Conservation (phyloP, 176 grass and related monocot species). For the Oryza rufipogon region DNA sequence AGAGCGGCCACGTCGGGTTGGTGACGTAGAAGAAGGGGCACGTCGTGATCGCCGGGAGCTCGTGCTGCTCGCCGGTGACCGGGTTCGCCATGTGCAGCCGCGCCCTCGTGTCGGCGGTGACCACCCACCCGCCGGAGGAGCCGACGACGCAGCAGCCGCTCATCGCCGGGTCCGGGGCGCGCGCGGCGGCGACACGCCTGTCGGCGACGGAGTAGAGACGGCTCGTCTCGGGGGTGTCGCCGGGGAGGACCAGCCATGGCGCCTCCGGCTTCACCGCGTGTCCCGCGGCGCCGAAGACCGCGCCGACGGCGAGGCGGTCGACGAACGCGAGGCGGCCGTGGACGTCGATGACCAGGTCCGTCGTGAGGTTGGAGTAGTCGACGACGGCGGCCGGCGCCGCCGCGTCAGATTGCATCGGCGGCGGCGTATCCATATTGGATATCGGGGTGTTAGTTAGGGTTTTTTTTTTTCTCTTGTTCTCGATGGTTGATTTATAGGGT, state of each 20-base stretch:
- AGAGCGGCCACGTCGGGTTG: neutral
- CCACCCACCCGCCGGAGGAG: conserved; percentile 14
- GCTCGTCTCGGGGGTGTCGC: neutral
- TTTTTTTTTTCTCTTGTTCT: too few species aligned
- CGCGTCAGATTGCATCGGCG: neutral
- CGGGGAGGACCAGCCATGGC: neutral
- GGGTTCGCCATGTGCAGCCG: neutral
- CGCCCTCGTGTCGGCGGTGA: neutral
- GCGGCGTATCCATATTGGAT: too few species aligned
- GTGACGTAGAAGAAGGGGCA: neutral
- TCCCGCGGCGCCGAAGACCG: neutral
- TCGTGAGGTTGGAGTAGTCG: neutral
- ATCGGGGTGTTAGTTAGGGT: too few species aligned
- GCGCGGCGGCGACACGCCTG: neutral
- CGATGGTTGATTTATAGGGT: too few species aligned
- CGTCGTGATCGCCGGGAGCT: neutral
- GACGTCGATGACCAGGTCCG: neutral
- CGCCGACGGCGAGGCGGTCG: neutral
- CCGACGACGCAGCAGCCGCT: neutral
- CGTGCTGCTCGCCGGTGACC: neutral
- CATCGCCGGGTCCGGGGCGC: neutral
- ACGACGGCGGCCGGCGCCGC: neutral
- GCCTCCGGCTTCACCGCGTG: neutral
- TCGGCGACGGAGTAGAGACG: neutral
- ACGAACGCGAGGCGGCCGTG: neutral